Conservation (phyloP, 352 stramenopile genomes). For the Elongisporangium prolatum region DNA sequence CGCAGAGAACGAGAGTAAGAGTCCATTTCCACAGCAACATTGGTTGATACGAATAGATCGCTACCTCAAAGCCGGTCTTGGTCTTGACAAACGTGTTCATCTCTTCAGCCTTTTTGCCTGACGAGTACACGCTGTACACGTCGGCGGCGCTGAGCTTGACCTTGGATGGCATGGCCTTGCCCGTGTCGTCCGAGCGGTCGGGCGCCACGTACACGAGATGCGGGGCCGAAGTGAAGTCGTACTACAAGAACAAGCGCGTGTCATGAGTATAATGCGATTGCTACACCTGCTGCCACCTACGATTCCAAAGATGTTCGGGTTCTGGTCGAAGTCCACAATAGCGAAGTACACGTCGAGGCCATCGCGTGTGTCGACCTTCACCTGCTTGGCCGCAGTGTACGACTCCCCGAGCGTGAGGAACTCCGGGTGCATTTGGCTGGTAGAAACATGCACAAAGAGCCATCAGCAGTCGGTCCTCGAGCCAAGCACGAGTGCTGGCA, state of each 20-base stretch:
- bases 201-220: slow-evolving; percentile 73
- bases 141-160: slow-evolving; percentile 41
- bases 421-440: slow-evolving; percentile 60
- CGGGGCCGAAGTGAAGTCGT: slow-evolving; percentile 75
- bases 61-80: slow-evolving; percentile 79
- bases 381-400: slow-evolving; percentile 57
- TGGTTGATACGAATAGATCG: slow-evolving; percentile 1
- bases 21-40: background rate
- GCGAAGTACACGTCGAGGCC: slow-evolving; percentile 74
- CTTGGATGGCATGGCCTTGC: slow-evolving; percentile 47
- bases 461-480: background rate
- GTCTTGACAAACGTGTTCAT: slow-evolving; percentile 73
- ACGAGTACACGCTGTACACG: slow-evolving; percentile 78
- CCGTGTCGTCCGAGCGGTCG: slow-evolving; percentile 46
- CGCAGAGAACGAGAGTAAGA: background rate
- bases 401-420: slow-evolving; percentile 60
- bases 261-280: background rate
- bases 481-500: slow-evolving; percentile 4
- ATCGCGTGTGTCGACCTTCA: slow-evolving; percentile 71
- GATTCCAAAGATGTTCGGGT: slow-evolving; percentile 62
- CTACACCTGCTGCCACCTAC: slow-evolving; percentile 14
- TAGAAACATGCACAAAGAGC: background rate
- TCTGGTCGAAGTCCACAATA: slow-evolving; percentile 72
- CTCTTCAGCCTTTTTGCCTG: slow-evolving; percentile 63
- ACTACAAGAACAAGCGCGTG: slow-evolving; percentile 17